Conservation (phyloP, 495 filamentous ascomycete genomes). For the Hypomontagnella monticulosa region DNA sequence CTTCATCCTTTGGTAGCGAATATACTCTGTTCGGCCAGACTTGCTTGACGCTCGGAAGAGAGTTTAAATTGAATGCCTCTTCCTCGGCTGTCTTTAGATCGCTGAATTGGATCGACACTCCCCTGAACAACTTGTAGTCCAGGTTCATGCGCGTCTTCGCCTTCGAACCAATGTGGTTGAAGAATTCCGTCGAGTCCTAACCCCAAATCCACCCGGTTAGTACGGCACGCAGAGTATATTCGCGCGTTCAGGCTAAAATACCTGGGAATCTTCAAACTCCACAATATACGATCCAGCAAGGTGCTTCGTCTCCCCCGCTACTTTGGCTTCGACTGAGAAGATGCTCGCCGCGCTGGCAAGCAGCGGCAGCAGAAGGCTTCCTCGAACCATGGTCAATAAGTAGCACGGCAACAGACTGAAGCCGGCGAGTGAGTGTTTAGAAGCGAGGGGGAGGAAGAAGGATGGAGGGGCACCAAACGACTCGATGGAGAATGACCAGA, state of each 20-base stretch:
- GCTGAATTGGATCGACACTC: constrained; percentile 59
- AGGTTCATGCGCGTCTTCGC: constrained; percentile 56
- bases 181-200: constrained; percentile 54
- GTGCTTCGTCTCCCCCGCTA: constrained; percentile 26
- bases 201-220: constrained; percentile 29
- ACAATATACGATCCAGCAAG: constrained; percentile 60
- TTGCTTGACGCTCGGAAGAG: constrained; percentile 55
- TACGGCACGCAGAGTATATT: background rate
- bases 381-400: constrained; percentile 42
- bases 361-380: constrained; percentile 46
- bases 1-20: constrained; percentile 53
- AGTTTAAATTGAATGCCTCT: constrained; percentile 50
- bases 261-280: constrained; percentile 58
- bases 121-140: constrained; percentile 59
- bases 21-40: constrained; percentile 58
- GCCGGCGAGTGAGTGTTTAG: constrained; percentile 23
- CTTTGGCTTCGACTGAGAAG: constrained; percentile 39
- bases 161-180: constrained; percentile 49
- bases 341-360: constrained; percentile 47
- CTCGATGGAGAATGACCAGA: constrained; percentile 9
- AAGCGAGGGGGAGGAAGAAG: constrained; percentile 14
- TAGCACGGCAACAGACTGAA: constrained; percentile 2
- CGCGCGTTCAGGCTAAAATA: constrained; percentile 37
- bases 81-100: constrained; percentile 53
- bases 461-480: constrained; percentile 6